Conservation (phyloP, 306 rosid genomes). For the Boehmeria nivea region DNA sequence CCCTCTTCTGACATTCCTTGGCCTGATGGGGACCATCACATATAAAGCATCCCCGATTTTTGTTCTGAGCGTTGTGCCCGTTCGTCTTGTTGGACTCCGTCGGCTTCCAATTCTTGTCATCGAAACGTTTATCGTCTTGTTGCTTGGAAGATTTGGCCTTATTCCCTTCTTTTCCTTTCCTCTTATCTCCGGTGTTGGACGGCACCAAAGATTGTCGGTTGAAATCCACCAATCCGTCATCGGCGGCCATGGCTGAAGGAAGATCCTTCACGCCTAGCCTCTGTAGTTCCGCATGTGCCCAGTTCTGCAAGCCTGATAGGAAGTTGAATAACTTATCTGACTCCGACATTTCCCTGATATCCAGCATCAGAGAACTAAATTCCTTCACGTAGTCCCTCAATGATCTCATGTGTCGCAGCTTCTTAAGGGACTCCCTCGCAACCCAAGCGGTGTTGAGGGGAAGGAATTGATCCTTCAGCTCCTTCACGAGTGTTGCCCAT, state of each 20-base stretch:
- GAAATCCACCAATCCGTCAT: neutral
- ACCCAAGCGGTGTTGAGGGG: neutral
- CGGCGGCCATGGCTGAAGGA: too few species aligned
- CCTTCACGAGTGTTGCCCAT: neutral
- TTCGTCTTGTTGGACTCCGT: too few species aligned
- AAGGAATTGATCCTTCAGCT: neutral
- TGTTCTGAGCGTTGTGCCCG: too few species aligned
- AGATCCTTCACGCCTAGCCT: neutral
- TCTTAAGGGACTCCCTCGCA: neutral
- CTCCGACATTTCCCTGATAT: too few species aligned
- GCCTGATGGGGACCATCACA: neutral
- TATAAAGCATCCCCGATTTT: too few species aligned
- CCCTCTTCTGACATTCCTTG: neutral
- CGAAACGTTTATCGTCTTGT: too few species aligned
- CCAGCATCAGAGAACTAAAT: too few species aligned
- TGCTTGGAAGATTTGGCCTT: too few species aligned
- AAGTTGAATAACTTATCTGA: constrained; percentile 6
- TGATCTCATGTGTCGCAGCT: too few species aligned
- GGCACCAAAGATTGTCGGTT: too few species aligned
- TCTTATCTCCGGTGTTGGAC: neutral
- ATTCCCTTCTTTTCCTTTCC: neutral
- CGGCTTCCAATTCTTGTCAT: too few species aligned
- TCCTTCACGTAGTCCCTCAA: too few species aligned
- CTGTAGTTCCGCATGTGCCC: neutral
- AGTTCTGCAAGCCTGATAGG: neutral